Percentiles rank a stretch among this genome's conserved stretches.
Conservation (phyloP, 2,329 filamentous ascomycete genomes). For the Gyromitra esculenta region DNA sequence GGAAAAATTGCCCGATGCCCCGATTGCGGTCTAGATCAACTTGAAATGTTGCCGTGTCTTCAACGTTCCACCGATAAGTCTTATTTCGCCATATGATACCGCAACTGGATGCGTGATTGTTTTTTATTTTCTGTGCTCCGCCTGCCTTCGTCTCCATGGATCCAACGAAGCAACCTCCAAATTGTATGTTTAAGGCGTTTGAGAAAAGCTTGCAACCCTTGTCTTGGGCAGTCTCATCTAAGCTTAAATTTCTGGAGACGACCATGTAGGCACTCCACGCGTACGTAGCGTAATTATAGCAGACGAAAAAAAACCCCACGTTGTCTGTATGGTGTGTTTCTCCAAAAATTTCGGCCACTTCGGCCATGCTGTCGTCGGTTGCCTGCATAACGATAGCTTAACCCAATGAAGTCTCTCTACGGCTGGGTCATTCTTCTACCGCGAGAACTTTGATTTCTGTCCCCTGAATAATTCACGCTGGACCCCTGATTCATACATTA, state of each 20-base stretch:
- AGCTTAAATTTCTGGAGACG: constrained; percentile 7
- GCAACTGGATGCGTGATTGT: constrained; percentile 30
- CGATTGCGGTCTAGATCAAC: constrained; percentile 30
- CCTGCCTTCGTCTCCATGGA: constrained; percentile 10
- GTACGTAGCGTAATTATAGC: constrained; percentile 4
- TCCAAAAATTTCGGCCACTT: constrained; percentile 15
- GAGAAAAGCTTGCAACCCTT: not conserved
- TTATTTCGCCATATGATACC: constrained; percentile 42
- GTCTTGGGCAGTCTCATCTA: constrained; percentile 13
- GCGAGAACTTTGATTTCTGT: constrained; percentile 2
- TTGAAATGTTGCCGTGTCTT: constrained; percentile 31
- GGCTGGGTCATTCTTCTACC: constrained; percentile 24
- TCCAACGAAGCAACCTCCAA: not conserved
- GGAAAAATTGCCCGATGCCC: constrained; percentile 6
- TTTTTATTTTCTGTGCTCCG: constrained; percentile 16
- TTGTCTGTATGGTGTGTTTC: not conserved
- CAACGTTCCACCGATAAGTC: constrained; percentile 40
- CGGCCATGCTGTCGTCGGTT: constrained; percentile 26
- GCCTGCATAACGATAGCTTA: constrained; percentile 31
- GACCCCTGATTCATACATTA: constrained; percentile 29
- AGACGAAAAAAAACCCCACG: constrained; percentile 3
- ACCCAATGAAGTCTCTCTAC: constrained; percentile 2
- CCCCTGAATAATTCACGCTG: constrained; percentile 4
- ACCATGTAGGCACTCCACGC: not conserved
- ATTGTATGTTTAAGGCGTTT: not conserved